Evolutionary conservation across 2,329 filamentous ascomycete species (phyloP), one percentile per base, ranked within the genome.

Genomic region (Fusarium nanum): DNA sequence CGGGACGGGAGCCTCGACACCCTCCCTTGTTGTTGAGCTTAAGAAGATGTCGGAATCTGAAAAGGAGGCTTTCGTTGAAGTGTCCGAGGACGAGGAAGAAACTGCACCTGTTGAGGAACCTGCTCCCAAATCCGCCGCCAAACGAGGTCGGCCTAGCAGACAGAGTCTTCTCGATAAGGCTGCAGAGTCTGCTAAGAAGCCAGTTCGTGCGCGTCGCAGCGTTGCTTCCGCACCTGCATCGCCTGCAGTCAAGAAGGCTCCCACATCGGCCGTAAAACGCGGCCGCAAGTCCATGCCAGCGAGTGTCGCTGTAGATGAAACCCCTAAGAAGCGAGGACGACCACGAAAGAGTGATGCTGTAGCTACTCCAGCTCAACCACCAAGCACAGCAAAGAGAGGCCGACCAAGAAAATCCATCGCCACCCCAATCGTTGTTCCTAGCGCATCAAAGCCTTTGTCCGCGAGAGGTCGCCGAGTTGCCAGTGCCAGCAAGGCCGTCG

Each of bases 221-320:
- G 34, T 46, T 11, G 67, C 70, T 13, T 58, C 57, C 6, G 64
- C 60, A 1, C 70, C 68, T 12, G 49, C 25, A 12, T 70, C 73
- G 7, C 72, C 70, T 5, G 66, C 28, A 25, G 37, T 55, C 7
- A 68, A 48, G 20, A 60, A 68, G 16, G 56, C 54, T 32, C 59
- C 64, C 7, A 18, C 53, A 25, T 56, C 64, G 34, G 58, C 68
- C 6, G 46, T 50, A 11, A 70, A 64, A 22, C 68, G 45, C 7
- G 30, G 28, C 4, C 70, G 73, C 18, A 75, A 74, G 49, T 75
- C 73, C 16, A 74, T 75, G 71, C 73, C 70, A 10, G 73, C 73
- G 18, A 57, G 54, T 14, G 34, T 60, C 22, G 14, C 48, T 12
- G 42, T 64, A 2, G 42, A 68, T 12, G 54, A 67, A 41, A 75